phyloP scores from a whole-genome alignment of 2,329 filamentous ascomycete species.

The Botrytis elliptica region DNA sequence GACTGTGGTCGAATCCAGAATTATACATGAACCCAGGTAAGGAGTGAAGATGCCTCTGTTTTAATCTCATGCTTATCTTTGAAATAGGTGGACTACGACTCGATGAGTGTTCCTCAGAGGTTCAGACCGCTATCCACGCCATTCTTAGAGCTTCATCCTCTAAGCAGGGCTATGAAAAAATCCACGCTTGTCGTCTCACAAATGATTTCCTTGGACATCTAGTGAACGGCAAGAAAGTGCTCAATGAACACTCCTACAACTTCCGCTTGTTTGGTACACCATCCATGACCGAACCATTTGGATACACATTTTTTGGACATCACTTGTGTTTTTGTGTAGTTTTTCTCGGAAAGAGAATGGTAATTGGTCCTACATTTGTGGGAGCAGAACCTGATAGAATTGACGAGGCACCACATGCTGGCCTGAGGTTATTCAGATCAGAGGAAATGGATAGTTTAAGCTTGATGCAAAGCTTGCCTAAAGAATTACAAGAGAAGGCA shows the following conservation, averaged over 20 bases:
- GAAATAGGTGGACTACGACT: constrained; percentile 34
- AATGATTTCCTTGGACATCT: constrained; percentile 36
- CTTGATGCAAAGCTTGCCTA: constrained; percentile 36
- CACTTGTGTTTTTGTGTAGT: constrained; percentile 74
- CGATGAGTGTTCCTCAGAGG: constrained; percentile 31
- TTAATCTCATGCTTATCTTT: not conserved
- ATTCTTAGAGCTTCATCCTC: constrained; percentile 34
- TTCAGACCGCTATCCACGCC: constrained; percentile 32
- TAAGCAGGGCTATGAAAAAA: constrained; percentile 33
- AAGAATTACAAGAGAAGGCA: constrained; percentile 35
- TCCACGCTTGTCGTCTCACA: constrained; percentile 34
- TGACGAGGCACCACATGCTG: constrained; percentile 36
- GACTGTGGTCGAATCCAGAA: constrained; percentile 38
- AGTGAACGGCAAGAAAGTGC: constrained; percentile 34
- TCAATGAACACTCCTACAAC: constrained; percentile 37
- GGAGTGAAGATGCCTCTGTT: not conserved
- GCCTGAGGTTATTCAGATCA: constrained; percentile 30
- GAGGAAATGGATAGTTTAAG: constrained; percentile 35
- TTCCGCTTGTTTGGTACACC: constrained; percentile 35
- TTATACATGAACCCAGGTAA: constrained; percentile 37
- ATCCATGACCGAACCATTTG: constrained; percentile 32
- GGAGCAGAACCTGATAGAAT: constrained; percentile 71
- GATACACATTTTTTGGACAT: constrained; percentile 61
- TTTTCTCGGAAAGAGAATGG: constrained; percentile 61
- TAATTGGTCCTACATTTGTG: constrained; percentile 73